Conservation (phyloP, 345 rosid genomes). For the Eucalyptus lansdowneana region DNA sequence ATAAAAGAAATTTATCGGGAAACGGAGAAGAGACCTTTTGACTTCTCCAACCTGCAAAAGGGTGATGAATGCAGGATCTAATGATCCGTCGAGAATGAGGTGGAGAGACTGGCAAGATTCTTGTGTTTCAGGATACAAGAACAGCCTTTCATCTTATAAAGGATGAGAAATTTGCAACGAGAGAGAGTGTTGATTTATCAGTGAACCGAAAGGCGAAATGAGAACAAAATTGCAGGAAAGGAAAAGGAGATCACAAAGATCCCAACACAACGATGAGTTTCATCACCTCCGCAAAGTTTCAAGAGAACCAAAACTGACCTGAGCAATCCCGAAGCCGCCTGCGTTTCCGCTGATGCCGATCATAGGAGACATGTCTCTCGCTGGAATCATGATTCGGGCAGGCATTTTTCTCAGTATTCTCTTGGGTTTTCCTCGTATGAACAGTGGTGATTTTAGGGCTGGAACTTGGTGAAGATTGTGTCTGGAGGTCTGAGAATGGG, state of each 20-base stretch:
- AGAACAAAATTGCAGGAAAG: background rate
- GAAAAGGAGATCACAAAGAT: background rate
- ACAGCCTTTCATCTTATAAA: background rate
- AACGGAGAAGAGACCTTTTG: background rate
- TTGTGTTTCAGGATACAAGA: background rate
- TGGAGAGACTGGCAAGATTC: background rate
- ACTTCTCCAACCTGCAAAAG: background rate
- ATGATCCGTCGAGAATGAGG: background rate
- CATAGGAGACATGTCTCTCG: conserved; percentile 40
- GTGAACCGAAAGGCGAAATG: background rate
- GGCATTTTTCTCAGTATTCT: conserved; percentile 7
- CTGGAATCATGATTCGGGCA: conserved; percentile 51
- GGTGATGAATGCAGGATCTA: background rate
- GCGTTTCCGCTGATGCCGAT: conserved; percentile 18
- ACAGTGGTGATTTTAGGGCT: background rate
- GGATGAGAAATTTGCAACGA: background rate
- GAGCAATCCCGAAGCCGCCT: conserved; percentile 33
- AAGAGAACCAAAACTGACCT: conserved; percentile 20
- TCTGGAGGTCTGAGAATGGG: background rate
- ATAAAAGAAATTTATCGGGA: background rate
- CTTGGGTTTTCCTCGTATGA: background rate
- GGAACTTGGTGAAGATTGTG: background rate
- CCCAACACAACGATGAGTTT: background rate
- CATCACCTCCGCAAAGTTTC: background rate
- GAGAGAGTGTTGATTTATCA: background rate